Conservation (phyloP, 345 rosid species). For the Bretschneidera sinensis region DNA sequence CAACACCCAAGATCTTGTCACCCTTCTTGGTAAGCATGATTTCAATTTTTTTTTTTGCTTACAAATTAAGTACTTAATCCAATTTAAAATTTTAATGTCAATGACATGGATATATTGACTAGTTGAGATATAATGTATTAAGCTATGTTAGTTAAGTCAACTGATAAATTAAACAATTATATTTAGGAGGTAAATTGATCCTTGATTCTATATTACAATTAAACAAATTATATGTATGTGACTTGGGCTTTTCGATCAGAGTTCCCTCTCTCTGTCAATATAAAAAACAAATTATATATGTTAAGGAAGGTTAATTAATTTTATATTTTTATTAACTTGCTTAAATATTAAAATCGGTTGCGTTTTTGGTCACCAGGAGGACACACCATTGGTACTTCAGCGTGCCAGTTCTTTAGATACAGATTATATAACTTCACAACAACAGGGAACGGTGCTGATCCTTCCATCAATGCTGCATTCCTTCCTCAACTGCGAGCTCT, state of each 20-base stretch:
- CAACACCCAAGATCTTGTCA: slow-evolving; percentile 38
- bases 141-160: background rate
- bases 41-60: background rate
- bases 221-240: background rate
- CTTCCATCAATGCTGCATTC: slow-evolving; percentile 10
- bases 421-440: slow-evolving; percentile 18
- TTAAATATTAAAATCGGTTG: background rate
- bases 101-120: too few species aligned
- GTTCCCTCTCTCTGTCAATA: background rate
- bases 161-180: background rate
- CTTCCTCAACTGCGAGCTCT: slow-evolving; percentile 15
- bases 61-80: too few species aligned
- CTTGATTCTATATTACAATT: background rate
- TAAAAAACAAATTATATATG: too few species aligned
- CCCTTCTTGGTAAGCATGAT: slow-evolving; percentile 39
- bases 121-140: background rate
- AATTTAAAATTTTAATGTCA: too few species aligned
- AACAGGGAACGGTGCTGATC: slow-evolving; percentile 15
- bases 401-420: slow-evolving; percentile 13
- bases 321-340: too few species aligned
- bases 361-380: slow-evolving; percentile 12
- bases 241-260: background rate
- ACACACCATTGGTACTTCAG: slow-evolving; percentile 27
- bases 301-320: too few species aligned
- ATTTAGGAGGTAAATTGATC: too few species aligned